Conservation (phyloP, 1,284 basidiomycete genomes). For the Golubevia sp. region DNA sequence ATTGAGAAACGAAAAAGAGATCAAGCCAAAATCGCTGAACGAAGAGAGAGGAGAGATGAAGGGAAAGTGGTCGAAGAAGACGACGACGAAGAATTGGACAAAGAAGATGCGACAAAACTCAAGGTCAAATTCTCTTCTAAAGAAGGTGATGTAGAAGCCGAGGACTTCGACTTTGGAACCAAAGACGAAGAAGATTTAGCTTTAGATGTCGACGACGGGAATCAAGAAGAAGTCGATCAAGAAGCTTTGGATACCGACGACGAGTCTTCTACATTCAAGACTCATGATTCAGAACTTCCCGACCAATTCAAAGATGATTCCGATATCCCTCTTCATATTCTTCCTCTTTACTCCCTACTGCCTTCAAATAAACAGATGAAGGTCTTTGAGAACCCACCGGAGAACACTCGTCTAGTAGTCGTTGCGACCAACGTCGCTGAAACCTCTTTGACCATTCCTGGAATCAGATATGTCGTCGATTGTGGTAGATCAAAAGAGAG, state of each 20-base stretch:
- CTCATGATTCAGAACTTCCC: conserved; percentile 13
- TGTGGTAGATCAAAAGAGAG: conserved; percentile 84
- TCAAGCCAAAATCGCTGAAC: too few species aligned
- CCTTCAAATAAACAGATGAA: conserved; percentile 76
- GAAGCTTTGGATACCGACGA: conserved; percentile 41
- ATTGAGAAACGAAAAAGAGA: conserved; percentile 66
- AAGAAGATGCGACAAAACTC: not conserved
- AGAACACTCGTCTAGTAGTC: conserved; percentile 71
- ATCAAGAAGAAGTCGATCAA: conserved; percentile 66
- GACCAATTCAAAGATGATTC: conserved; percentile 35
- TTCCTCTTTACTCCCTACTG: conserved; percentile 76
- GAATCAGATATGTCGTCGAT: conserved; percentile 77
- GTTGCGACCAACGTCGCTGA: conserved; percentile 79
- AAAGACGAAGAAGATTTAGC: conserved; percentile 63
- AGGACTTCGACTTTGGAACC: conserved; percentile 77
- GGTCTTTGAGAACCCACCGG: conserved; percentile 73
- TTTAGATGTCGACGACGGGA: conserved; percentile 69
- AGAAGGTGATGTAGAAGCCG: conserved; percentile 71
- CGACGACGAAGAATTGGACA: conserved; percentile 2
- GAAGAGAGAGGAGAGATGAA: not conserved
- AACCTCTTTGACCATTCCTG: conserved; percentile 77
- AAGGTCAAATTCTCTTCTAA: conserved; percentile 18
- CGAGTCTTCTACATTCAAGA: too few species aligned
- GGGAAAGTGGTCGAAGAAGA: conserved; percentile 11
- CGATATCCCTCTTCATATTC: conserved; percentile 66